Conservation (phyloP, 768 basidiomycete species). For the Boletus rufocinnamomeus region DNA sequence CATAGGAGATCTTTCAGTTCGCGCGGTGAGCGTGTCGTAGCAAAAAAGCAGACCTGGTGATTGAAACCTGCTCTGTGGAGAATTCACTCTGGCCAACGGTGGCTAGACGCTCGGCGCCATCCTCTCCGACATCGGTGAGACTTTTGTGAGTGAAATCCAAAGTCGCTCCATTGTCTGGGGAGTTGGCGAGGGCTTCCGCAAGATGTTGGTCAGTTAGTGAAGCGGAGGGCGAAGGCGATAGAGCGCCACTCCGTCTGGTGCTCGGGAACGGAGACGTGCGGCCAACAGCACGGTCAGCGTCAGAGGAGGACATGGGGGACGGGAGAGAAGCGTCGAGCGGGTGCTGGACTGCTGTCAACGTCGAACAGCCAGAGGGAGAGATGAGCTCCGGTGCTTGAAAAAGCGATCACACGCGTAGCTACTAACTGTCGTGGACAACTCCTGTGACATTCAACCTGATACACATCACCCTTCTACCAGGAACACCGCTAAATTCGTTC, state of each 20-base stretch:
- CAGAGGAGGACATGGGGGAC: conserved; percentile 32
- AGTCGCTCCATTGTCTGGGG: conserved; percentile 78
- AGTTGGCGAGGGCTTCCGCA: conserved; percentile 61
- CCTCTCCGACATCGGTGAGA: conserved; percentile 72
- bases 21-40: conserved; percentile 6
- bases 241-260: conserved; percentile 27
- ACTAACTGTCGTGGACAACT: not conserved
- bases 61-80: conserved; percentile 49
- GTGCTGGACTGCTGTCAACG: conserved; percentile 21
- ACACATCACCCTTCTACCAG: conserved; percentile 2
- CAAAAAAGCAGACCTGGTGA: conserved; percentile 56
- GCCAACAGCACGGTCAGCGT: conserved; percentile 32
- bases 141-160: conserved; percentile 81
- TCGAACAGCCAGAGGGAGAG: conserved; percentile 13
- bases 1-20: conserved; percentile 8
- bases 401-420: conserved; percentile 17
- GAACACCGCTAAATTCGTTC: conserved; percentile 12
- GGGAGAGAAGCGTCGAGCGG: conserved; percentile 6
- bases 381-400: conserved; percentile 26
- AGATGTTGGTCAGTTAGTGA: conserved; percentile 61
- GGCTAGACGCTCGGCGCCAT: conserved; percentile 77
- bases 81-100: conserved; percentile 50
- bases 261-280: conserved; percentile 32
- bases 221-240: conserved; percentile 36
- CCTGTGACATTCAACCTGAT: conserved; percentile 5